A percentile compares a stretch with the other conserved stretches of the same genome.
These are phyloP conservation scores for Lentinula edodes DNA, from an alignment of 768 basidiomycete genomes.

Conservation along the genomic window DNA sequence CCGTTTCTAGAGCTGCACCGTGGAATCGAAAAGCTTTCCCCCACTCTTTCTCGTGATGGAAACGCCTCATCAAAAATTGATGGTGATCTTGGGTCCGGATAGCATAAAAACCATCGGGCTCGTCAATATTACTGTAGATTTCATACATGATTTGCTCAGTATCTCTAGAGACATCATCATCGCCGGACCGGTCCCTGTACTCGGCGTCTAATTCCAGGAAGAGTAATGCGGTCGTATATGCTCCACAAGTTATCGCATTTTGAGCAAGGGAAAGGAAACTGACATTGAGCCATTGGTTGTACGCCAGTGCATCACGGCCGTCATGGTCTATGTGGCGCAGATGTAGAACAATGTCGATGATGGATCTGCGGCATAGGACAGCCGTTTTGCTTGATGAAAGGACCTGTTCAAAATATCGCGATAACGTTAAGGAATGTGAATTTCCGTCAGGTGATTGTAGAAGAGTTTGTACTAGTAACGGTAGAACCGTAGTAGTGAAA, in stretches of 20 bases:
- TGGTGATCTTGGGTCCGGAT: slow-evolving; percentile 77
- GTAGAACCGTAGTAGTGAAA: slow-evolving; percentile 67
- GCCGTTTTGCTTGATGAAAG: slow-evolving; percentile 35
- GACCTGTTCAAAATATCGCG: slow-evolving; percentile 52
- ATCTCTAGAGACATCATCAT: slow-evolving; percentile 18
- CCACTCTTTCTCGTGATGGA: slow-evolving; percentile 93
- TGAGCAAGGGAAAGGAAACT: slow-evolving; percentile 67
- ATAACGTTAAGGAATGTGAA: slow-evolving; percentile 30
- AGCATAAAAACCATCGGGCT: slow-evolving; percentile 98
- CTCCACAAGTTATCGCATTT: slow-evolving; percentile 71
- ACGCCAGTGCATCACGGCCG: slow-evolving; percentile 32
- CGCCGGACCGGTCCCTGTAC: slow-evolving; percentile 22
- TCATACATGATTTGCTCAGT: slow-evolving; percentile 78
- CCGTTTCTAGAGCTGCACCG: slow-evolving; percentile 76
- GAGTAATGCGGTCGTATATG: slow-evolving; percentile 85
- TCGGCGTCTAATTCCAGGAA: slow-evolving; percentile 81
- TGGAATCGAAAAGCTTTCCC: slow-evolving; percentile 87
- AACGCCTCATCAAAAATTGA: slow-evolving; percentile 73
- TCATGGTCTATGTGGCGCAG: slow-evolving; percentile 61
- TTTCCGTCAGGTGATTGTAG: slow-evolving; percentile 31
- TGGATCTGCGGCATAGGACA: slow-evolving; percentile 42
- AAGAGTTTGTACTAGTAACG: slow-evolving; percentile 67
- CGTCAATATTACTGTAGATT: slow-evolving; percentile 93
- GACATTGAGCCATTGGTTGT: slow-evolving; percentile 79
- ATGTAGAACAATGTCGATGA: slow-evolving; percentile 77